A percentile compares a stretch with the other conserved stretches of the same genome.
phyloP scores from a whole-genome alignment of 768 basidiomycete species.

The Scleroderma citrinum region DNA sequence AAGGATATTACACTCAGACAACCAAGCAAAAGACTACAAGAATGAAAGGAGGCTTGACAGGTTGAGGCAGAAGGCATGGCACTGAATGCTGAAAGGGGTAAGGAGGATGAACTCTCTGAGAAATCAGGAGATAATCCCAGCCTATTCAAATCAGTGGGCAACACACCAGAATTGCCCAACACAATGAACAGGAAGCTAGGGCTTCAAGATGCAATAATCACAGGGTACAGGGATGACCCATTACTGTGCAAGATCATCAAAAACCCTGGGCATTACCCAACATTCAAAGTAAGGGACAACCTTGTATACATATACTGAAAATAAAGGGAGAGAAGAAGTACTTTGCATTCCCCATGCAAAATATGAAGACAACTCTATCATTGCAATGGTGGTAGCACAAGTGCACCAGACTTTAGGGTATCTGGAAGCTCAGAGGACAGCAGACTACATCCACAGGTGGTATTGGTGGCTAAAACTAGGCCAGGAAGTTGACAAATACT shows the following conservation, averaged over 20 bases:
- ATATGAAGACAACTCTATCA: neutral
- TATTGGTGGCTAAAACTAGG: too few relatives aligned
- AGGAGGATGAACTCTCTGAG: neutral
- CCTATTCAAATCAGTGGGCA: neutral
- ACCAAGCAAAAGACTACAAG: neutral
- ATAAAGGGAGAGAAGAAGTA: neutral
- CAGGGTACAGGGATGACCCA: neutral
- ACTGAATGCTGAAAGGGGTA: neutral
- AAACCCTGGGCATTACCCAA: neutral
- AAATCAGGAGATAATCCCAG: neutral
- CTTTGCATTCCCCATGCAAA: neutral
- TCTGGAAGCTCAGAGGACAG: neutral
- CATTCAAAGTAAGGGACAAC: neutral
- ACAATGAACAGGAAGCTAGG: neutral
- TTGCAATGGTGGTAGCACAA: neutral
- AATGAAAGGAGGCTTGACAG: neutral
- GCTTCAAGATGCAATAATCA: neutral
- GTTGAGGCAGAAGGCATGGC: too few relatives aligned
- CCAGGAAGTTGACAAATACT: too few relatives aligned
- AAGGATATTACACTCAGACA: neutral
- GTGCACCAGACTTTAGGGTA: neutral
- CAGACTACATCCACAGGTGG: neutral
- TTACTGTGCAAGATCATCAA: neutral
- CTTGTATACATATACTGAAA: neutral
- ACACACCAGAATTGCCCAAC: neutral